A percentile compares a stretch with the other conserved stretches of the same genome.
These are phyloP conservation scores for Daldinia vernicosa DNA, from an alignment of 495 filamentous ascomycete genomes.

Conservation along the genomic window DNA sequence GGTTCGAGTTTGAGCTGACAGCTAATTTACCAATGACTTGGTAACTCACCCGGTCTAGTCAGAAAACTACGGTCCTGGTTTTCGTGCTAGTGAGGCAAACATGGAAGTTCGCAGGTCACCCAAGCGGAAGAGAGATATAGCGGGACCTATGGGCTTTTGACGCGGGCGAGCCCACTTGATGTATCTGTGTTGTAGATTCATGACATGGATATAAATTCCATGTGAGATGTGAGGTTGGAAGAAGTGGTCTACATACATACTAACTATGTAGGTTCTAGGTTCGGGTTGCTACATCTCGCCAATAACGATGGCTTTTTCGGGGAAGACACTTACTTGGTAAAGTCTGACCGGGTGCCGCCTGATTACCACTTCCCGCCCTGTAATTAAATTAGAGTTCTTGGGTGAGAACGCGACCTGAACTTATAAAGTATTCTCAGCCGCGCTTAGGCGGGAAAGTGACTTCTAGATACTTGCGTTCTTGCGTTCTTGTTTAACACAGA, in stretches of 20 bases:
- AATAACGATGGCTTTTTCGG: constrained; percentile 11
- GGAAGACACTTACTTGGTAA: not conserved
- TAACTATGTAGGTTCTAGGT: constrained; percentile 12
- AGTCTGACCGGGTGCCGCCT: constrained; percentile 28
- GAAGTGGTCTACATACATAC: constrained; percentile 4
- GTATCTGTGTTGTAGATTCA: not conserved
- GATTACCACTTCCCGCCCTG: constrained; percentile 40
- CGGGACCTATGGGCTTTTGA: constrained; percentile 4
- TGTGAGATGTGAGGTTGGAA: constrained; percentile 5
- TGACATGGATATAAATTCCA: constrained; percentile 5
- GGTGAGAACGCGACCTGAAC: constrained; percentile 5
- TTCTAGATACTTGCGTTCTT: constrained; percentile 17
- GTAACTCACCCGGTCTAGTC: constrained; percentile 28
- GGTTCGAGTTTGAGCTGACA: constrained; percentile 12
- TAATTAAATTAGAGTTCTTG: constrained; percentile 43
- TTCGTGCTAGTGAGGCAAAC: constrained; percentile 35
- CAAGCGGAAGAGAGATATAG: constrained; percentile 8
- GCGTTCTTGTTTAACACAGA: constrained; percentile 1
- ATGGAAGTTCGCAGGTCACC: constrained; percentile 28
- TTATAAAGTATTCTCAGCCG: constrained; percentile 14
- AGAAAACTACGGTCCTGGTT: constrained; percentile 19
- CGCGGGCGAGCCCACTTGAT: constrained; percentile 3
- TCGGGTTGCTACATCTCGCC: constrained; percentile 35
- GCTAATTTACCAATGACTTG: constrained; percentile 35
- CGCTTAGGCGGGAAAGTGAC: constrained; percentile 21